Percentiles rank a stretch among this genome's conserved stretches.
phyloP scores from a whole-genome alignment of 225 moss, liverwort and hornwort genomes.

The Marchantia polymorpha region DNA sequence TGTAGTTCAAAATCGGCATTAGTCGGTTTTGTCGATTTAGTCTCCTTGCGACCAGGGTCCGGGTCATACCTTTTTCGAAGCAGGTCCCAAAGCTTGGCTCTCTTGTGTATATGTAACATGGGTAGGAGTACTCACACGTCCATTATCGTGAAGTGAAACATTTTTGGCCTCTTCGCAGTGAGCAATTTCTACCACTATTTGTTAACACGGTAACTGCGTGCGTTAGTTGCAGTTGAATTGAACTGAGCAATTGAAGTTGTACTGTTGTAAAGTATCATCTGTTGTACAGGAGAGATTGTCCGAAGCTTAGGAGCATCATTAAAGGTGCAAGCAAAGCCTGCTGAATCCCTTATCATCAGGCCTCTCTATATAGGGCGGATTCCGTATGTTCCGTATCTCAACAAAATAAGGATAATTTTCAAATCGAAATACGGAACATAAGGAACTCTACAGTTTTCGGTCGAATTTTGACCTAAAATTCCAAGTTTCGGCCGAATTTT shows the following conservation, averaged over 20 bases:
- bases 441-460: too few relatives aligned
- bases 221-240: neutral
- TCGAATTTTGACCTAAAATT: too few relatives aligned
- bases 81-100: conserved; percentile 2
- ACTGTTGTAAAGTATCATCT: conserved; percentile 17
- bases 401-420: too few relatives aligned
- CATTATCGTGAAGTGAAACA: conserved; percentile 18
- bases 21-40: neutral
- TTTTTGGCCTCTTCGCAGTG: conserved; percentile 20
- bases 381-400: too few relatives aligned
- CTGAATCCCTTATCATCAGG: neutral
- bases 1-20: neutral
- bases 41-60: neutral
- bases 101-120: conserved; percentile 23
- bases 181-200: conserved; percentile 10
- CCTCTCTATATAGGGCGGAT: too few relatives aligned
- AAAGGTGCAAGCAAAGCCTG: neutral
- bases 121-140: conserved; percentile 14
- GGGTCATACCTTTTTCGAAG: neutral
- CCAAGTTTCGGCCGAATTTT: too few relatives aligned
- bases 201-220: conserved; percentile 6
- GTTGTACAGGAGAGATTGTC: conserved; percentile 1
- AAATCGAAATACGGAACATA: too few relatives aligned
- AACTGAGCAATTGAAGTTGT: too few relatives aligned
- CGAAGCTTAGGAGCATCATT: neutral